Percentiles rank a stretch among this genome's conserved stretches.
Conservation (phyloP, 371 early-diverging fungal species). For the Apophysomyces ossiformis region DNA sequence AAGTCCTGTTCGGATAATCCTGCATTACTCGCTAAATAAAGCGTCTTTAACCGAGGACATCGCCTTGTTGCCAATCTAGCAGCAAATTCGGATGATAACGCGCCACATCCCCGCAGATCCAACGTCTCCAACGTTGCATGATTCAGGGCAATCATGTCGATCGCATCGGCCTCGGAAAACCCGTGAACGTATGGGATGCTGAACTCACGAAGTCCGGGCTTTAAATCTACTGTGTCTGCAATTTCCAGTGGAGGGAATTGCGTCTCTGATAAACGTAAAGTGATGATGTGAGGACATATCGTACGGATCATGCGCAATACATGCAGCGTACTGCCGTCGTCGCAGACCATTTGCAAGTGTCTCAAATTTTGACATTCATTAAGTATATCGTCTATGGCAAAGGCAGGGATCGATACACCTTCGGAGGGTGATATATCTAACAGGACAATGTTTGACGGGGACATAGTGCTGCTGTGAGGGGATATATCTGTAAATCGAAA, state of each 20-base stretch:
- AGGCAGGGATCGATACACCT: neutral
- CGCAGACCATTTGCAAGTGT: slow-evolving; percentile 6
- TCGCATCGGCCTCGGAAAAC: slow-evolving; percentile 3
- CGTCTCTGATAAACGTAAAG: slow-evolving; percentile 13
- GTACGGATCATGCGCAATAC: neutral
- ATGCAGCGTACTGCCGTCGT: neutral
- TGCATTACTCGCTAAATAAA: neutral
- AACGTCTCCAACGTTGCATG: slow-evolving; percentile 3
- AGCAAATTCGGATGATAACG: neutral
- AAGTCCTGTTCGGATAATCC: slow-evolving; percentile 5
- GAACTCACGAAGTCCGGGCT: slow-evolving; percentile 7
- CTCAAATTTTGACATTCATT: slow-evolving; percentile 12
- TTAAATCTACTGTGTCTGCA: neutral
- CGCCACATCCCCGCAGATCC: slow-evolving; percentile 10
- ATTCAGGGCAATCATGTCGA: neutral
- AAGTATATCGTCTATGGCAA: neutral
- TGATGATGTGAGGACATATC: slow-evolving; percentile 7
- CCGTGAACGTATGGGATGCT: neutral
- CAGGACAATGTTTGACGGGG: neutral
- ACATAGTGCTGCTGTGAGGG: neutral
- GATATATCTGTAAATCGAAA: slow-evolving; percentile 4
- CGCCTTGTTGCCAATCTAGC: neutral
- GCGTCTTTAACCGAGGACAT: slow-evolving; percentile 8
- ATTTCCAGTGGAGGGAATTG: slow-evolving; percentile 15
- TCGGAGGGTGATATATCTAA: neutral